Evolutionary conservation across 1,284 basidiomycete species (phyloP).

Genomic region (Lignosus rhinocerotis): DNA sequence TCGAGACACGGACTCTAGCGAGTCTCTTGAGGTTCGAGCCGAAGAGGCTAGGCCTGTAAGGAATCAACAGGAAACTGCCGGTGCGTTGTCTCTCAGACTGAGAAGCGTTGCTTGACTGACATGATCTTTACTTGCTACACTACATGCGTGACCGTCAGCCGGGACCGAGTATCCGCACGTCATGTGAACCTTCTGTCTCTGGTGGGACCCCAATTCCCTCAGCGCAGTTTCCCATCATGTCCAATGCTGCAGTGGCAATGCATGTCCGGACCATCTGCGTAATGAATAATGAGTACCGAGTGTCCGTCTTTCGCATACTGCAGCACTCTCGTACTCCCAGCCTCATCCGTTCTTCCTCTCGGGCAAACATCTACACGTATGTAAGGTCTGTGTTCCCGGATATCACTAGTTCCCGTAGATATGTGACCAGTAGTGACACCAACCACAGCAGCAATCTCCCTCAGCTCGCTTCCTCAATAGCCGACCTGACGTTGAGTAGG

Average conservation of each 20-base stretch:
- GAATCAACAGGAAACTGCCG: too few relatives aligned
- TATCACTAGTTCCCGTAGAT: neutral
- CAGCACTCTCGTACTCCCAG: too few relatives aligned
- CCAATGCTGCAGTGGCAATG: too few relatives aligned
- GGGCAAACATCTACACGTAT: neutral
- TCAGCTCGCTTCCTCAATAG: neutral
- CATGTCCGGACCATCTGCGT: neutral
- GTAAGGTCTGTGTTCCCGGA: neutral
- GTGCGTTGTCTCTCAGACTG: neutral
- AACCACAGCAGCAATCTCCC: neutral
- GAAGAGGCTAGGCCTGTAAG: too few relatives aligned
- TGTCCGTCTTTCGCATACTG: too few relatives aligned
- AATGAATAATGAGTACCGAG: too few relatives aligned
- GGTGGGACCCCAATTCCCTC: neutral
- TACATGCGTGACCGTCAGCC: too few relatives aligned
- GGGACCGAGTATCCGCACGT: neutral
- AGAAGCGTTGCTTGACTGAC: neutral
- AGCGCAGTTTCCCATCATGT: neutral
- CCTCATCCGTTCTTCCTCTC: neutral
- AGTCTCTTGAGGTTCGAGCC: too few relatives aligned
- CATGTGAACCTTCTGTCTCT: neutral
- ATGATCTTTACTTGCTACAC: neutral
- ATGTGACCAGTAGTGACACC: too few relatives aligned
- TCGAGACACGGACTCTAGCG: too few relatives aligned
- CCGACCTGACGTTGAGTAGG: neutral